Conservation (phyloP, 2,329 filamentous ascomycete species). For the Hypoxylon sp. region DNA sequence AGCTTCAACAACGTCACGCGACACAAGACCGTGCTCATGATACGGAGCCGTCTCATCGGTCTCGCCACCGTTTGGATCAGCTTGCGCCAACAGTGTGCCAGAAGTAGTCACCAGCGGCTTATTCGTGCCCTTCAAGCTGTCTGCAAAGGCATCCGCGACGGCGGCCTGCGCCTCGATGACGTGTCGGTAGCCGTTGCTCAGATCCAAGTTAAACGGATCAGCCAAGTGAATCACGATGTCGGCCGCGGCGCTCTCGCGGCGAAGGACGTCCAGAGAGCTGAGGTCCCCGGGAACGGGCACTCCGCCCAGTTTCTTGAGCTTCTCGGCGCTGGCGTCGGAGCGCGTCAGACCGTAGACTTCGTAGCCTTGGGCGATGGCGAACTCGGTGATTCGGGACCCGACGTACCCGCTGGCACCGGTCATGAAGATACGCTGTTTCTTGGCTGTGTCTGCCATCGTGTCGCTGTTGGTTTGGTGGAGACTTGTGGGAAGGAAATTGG, state of each 20-base stretch:
- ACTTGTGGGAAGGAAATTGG: too few relatives aligned
- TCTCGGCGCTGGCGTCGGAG: slow-evolving; percentile 54
- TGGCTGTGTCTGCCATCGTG: slow-evolving; percentile 36
- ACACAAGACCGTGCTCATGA: slow-evolving; percentile 46
- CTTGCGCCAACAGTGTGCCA: slow-evolving; percentile 51
- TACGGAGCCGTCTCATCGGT: slow-evolving; percentile 47
- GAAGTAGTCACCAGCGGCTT: slow-evolving; percentile 58
- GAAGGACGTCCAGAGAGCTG: slow-evolving; percentile 57
- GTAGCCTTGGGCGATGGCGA: slow-evolving; percentile 59
- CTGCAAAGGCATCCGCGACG: slow-evolving; percentile 58
- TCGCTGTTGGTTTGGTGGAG: not conserved
- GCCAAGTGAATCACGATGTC: slow-evolving; percentile 63
- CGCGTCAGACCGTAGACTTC: slow-evolving; percentile 61
- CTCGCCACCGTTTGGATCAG: slow-evolving; percentile 53
- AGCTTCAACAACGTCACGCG: slow-evolving; percentile 52
- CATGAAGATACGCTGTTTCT: slow-evolving; percentile 55
- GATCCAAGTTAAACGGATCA: slow-evolving; percentile 49
- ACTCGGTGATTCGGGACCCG: slow-evolving; percentile 55
- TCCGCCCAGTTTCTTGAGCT: slow-evolving; percentile 58
- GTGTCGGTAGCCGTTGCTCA: slow-evolving; percentile 50
- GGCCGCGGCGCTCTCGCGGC: slow-evolving; percentile 56
- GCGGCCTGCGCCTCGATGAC: slow-evolving; percentile 54
- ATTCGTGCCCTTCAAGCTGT: slow-evolving; percentile 53
- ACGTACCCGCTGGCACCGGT: slow-evolving; percentile 61
- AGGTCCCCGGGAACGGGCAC: slow-evolving; percentile 60